Conservation (phyloP, 2,329 filamentous ascomycete genomes). For the Aspergillus sp. region DNA sequence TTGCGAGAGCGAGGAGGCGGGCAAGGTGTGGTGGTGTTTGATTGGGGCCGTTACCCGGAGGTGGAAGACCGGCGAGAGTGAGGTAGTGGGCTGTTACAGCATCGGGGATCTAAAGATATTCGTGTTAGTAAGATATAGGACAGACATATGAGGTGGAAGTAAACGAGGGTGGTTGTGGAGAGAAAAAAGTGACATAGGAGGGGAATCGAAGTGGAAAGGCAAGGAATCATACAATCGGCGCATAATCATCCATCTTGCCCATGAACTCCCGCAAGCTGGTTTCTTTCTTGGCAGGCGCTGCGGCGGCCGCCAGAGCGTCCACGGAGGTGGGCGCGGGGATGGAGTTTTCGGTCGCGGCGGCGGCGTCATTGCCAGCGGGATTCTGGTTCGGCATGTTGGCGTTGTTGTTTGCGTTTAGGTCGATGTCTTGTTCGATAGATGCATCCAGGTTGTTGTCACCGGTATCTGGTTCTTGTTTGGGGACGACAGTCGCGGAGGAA, state of each 20-base stretch:
- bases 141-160: not conserved
- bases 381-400: slow-evolving; percentile 20
- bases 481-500: slow-evolving; percentile 21
- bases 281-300: slow-evolving; percentile 79
- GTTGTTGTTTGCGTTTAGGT: slow-evolving; percentile 34
- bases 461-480: slow-evolving; percentile 29
- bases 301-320: slow-evolving; percentile 52
- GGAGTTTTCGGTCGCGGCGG: slow-evolving; percentile 22
- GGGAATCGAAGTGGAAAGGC: not conserved
- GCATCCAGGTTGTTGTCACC: slow-evolving; percentile 32
- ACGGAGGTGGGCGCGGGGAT: slow-evolving; percentile 26
- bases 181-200: slow-evolving; percentile 8
- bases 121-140: slow-evolving; percentile 7
- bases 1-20: slow-evolving; percentile 92
- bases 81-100: slow-evolving; percentile 98
- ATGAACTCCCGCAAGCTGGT: slow-evolving; percentile 89
- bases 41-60: slow-evolving; percentile 79
- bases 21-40: slow-evolving; percentile 77
- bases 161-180: not conserved
- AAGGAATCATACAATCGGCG: slow-evolving; percentile 74
- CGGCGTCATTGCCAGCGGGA: slow-evolving; percentile 19
- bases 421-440: slow-evolving; percentile 41
- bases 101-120: slow-evolving; percentile 76
- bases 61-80: slow-evolving; percentile 89
- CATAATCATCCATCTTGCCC: slow-evolving; percentile 96